These are phyloP conservation scores for Cryptococcus sp. DNA, from an alignment of 1,284 basidiomycete genomes.

Conservation along the genomic window DNA sequence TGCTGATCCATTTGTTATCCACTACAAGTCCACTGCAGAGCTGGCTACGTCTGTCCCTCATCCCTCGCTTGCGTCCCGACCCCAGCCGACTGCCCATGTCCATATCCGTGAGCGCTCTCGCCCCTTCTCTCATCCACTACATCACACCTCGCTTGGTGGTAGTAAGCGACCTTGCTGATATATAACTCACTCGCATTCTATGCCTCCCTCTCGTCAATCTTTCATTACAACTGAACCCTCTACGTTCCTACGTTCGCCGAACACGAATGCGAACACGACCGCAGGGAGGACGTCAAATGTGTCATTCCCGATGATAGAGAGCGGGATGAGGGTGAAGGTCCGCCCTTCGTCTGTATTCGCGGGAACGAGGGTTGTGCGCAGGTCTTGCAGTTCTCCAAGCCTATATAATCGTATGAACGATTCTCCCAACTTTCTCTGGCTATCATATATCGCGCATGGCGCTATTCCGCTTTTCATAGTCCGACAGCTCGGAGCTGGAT, in stretches of 20 bases:
- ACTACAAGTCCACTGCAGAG: constrained; percentile 42
- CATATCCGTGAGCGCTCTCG: constrained; percentile 46
- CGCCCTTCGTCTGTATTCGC: constrained; percentile 48
- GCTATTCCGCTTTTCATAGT: no score
- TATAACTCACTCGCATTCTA: not conserved
- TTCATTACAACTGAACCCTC: no score
- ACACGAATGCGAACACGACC: not conserved
- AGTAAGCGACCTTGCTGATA: not conserved
- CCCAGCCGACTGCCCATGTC: constrained; percentile 51
- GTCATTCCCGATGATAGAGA: constrained; percentile 41
- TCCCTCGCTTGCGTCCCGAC: constrained; percentile 50
- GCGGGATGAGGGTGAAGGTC: constrained; percentile 50
- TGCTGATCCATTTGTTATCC: not conserved
- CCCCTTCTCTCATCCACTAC: not conserved
- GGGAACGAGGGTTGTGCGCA: constrained; percentile 32
- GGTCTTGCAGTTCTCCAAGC: constrained; percentile 29
- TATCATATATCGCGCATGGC: no score
- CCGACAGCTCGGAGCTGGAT: no score
- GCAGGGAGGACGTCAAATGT: constrained; percentile 50
- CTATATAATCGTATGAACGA: constrained; percentile 28
- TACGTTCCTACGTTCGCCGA: no score
- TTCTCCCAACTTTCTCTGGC: not conserved
- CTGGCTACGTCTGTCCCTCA: constrained; percentile 49
- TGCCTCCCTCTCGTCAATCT: not conserved
- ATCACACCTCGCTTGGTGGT: not conserved